Percentiles rank a stretch among this genome's conserved stretches.
Evolutionary conservation across 306 rosid species (phyloP).

Genomic region (Begonia masoniana): DNA sequence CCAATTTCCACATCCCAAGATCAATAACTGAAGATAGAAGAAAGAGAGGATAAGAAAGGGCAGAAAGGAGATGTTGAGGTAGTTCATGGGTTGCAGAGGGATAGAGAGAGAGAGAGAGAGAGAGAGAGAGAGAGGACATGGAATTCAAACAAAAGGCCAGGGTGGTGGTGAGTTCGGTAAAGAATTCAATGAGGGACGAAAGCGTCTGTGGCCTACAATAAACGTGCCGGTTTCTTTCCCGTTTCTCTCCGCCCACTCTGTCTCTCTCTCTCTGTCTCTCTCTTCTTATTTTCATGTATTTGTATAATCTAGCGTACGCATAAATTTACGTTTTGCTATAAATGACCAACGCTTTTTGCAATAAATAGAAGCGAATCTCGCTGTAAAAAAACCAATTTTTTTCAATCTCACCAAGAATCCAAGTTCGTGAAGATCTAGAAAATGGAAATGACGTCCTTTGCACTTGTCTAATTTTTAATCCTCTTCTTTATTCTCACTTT

Average conservation of each 20-base stretch:
- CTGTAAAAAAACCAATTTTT: too few relatives aligned
- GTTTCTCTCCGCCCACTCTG: not conserved
- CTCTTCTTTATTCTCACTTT: too few relatives aligned
- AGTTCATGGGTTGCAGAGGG: not conserved
- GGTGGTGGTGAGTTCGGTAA: slow-evolving; percentile 73
- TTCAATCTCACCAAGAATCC: too few relatives aligned
- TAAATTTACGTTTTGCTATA: too few relatives aligned
- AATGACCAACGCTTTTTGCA: too few relatives aligned
- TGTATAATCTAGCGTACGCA: too few relatives aligned
- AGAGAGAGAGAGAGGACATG: slow-evolving; percentile 2
- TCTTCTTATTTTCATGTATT: not conserved
- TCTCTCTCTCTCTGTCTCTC: slow-evolving; percentile 7
- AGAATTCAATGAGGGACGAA: slow-evolving; percentile 71
- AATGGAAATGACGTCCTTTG: too few relatives aligned
- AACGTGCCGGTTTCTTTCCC: slow-evolving; percentile 30
- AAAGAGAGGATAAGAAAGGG: not conserved
- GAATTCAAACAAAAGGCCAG: slow-evolving; percentile 26
- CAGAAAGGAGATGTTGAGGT: slow-evolving; percentile 3
- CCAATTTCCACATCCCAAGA: not conserved
- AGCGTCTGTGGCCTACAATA: slow-evolving; percentile 35
- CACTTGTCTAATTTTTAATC: too few relatives aligned
- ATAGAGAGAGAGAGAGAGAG: not conserved
- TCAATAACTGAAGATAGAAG: slow-evolving; percentile 5
- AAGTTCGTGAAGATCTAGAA: too few relatives aligned
- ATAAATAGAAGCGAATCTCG: too few relatives aligned